phyloP scores from a whole-genome alignment of 129 eudicot species.

The Silybum marianum region DNA sequence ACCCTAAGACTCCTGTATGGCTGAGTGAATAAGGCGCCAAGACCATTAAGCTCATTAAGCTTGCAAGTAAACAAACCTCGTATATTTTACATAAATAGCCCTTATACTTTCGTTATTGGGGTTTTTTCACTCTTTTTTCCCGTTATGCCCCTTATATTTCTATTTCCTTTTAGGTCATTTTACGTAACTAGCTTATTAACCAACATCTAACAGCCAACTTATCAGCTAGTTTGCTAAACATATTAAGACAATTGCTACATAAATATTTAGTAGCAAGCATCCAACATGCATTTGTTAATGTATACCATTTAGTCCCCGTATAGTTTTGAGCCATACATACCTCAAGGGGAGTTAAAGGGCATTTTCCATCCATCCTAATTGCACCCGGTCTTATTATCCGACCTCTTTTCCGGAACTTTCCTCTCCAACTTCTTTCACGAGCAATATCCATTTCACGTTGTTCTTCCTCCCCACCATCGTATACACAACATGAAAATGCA shows the following conservation, averaged over 20 bases:
- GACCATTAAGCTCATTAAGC: not conserved
- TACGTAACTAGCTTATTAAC: not conserved
- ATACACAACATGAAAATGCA: constrained; percentile 96
- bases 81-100: not conserved
- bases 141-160: not conserved
- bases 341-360: constrained; percentile 98
- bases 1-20: not conserved
- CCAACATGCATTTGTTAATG: not conserved
- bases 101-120: not conserved
- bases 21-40: not conserved
- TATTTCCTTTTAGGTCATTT: not conserved
- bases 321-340: constrained; percentile 36
- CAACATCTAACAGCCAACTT: not conserved
- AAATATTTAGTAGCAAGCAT: too few species aligned
- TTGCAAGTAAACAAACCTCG: not conserved
- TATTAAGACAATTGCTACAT: not conserved
- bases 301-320: not conserved
- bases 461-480: constrained; percentile 99
- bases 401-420: constrained; percentile 87
- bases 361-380: constrained; percentile 91
- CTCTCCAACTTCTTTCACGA: constrained; percentile 99
- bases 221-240: not conserved
- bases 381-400: constrained; percentile 94
- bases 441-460: constrained; percentile 95
- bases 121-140: not conserved